Conservation (phyloP, 768 basidiomycete species). For the Amanita thiersii region DNA sequence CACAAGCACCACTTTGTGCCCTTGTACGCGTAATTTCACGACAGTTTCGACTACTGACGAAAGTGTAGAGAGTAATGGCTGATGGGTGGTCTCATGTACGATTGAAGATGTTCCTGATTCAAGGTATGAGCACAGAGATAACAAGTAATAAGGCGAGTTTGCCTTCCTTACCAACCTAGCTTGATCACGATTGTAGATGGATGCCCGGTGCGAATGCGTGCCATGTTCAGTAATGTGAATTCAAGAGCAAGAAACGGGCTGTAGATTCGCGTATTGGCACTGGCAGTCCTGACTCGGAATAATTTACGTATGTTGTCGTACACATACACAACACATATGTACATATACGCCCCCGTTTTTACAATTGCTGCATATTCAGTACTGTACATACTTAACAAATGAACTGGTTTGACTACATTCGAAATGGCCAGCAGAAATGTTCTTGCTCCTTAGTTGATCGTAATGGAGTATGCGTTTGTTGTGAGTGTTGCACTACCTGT, state of each 20-base stretch:
- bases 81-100: conserved; percentile 88
- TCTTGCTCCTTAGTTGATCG: too few species aligned
- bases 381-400: too few species aligned
- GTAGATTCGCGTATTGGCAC: too few species aligned
- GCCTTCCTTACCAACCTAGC: conserved; percentile 42
- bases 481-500: too few species aligned
- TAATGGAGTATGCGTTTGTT: too few species aligned
- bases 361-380: too few species aligned
- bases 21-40: conserved; percentile 61
- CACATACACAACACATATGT: not conserved
- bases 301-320: not conserved
- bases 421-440: too few species aligned
- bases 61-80: conserved; percentile 84
- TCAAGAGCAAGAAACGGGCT: too few species aligned
- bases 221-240: conserved; percentile 4
- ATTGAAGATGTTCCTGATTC: conserved; percentile 87
- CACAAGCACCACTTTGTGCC: conserved; percentile 93
- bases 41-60: conserved; percentile 92
- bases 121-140: too few species aligned
- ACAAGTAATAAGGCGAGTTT: conserved; percentile 11
- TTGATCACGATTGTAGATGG: conserved; percentile 80
- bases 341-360: too few species aligned
- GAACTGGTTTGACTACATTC: too few species aligned
- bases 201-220: conserved; percentile 17
- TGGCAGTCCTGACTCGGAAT: not conserved